A percentile compares a stretch with the other conserved stretches of the same genome.
Evolutionary conservation across 2,329 filamentous ascomycete species (phyloP).

Genomic region (Dothideomycetidae sp.): DNA sequence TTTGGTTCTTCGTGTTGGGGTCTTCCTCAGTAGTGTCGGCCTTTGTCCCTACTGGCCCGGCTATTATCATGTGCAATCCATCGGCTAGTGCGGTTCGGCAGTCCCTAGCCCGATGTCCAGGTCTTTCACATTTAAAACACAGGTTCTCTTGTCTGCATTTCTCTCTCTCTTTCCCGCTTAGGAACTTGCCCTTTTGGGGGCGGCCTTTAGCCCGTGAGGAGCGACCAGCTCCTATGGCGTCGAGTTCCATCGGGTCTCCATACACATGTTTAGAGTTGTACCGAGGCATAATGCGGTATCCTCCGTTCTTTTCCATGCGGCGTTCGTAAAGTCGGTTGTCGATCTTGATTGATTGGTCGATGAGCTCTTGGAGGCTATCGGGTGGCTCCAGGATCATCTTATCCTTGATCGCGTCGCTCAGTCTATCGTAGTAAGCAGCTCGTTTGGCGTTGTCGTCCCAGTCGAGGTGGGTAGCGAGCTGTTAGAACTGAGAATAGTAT

Average conservation of each 20-base stretch:
- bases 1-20: too few species aligned
- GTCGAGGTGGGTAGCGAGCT: not conserved
- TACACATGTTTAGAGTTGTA: not conserved
- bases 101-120: not conserved
- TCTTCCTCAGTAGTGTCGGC: slow-evolving; percentile 1
- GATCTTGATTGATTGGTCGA: not conserved
- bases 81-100: slow-evolving; percentile 1
- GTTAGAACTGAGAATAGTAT: not conserved
- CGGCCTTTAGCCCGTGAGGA: not conserved
- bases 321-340: slow-evolving; percentile 1
- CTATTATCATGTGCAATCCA: slow-evolving; percentile 2
- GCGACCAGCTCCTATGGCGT: not conserved
- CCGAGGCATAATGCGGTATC: not conserved
- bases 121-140: slow-evolving; percentile 3
- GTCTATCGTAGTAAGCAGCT: not conserved
- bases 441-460: not conserved
- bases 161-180: not conserved
- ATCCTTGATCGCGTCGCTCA: not conserved
- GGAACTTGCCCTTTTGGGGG: not conserved
- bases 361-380: not conserved
- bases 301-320: not conserved
- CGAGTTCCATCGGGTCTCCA: slow-evolving; percentile 1
- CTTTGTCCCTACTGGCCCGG: slow-evolving; percentile 1
- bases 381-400: not conserved
- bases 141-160: not conserved